Base-by-base conservation (phyloP, 2,329 filamentous ascomycete genomes). In the Elsinoe ampelina region DNA sequence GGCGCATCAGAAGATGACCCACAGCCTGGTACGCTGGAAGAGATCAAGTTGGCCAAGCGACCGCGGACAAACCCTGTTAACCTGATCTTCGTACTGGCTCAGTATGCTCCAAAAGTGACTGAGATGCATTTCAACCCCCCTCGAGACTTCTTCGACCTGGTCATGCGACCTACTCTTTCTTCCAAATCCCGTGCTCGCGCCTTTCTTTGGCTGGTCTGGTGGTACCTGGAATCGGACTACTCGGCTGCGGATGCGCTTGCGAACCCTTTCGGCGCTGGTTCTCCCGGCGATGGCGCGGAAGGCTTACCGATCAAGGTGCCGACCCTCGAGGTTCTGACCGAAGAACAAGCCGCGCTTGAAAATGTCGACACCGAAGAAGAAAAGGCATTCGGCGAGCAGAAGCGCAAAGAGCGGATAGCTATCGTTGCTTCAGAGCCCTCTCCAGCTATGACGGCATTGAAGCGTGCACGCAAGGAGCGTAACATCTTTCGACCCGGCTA, bases 161-260 rank as follows among this genome's bases (percentile, higher is more conserved):
- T 98, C 64, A 97, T 97, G 91, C 85, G 89, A 67, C 85, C 85
- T 1, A 86, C 87, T 20, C 80, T 89, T 59, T 89, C 85, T 58
- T 97, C 91, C 71, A 74, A 78, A 63, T 95, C 89, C 60, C 82
- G 93, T 61, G 91, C 93, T 1, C 84, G 77, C 43, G 92, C 92
- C 0, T 98, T 98, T 64, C 74, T 98, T 17, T 98, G 93, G 93
- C 77, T 98, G 61, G 95, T 98, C 84, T 98, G 93, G 93, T 96
- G 93, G 77, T 97, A 98, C 67, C 80, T 98, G 15, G 93, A 98
- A 70, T 95, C 91, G 26, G 89, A 96, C 68, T 97, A 96, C 63
- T 88, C 88, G 0, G 83, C 86, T 63, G 88, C 95, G 65, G 89
- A 88, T 57, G 92, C 89, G 43, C 80, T 89, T 48, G 85, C 88